Base-by-base conservation (phyloP, 768 basidiomycete species). In the Hericium erinaceus region DNA sequence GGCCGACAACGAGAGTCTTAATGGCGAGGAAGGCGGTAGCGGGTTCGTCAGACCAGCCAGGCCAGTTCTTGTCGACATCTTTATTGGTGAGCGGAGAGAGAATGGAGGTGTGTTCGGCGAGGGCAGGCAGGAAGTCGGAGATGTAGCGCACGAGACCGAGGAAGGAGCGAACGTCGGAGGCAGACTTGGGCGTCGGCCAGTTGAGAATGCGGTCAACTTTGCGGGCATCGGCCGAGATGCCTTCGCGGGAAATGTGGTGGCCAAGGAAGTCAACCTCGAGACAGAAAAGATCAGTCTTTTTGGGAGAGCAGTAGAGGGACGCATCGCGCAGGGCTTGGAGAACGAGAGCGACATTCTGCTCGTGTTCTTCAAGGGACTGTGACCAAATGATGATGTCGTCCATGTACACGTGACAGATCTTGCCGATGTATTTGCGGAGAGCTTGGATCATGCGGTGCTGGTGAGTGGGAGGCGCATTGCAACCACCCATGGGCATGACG, bases 381-480 rank as follows among this genome's bases (percentile, higher is more conserved):
- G 39, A 40, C 39, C 39, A 40, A 5, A 40, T 40, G 5, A 40
- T 40, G n/a, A 40, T 40, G n/a, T 40, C 39, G 39, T 40, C 39
- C 11, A 40, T 11, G 39, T 40, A 40, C 2, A 40, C 39, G n/a
- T 40, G 39, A 5, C 39, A 40, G 4, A 40, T 40, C 5, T 40
- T 40, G 5, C 39, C 39, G n/a, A 40, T 40, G 39, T 40, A n/a
- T 5, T 40, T n/a, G 39, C 4, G 39, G 12, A 40, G 39, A 5
- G 39, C 39, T 2, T 2, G 2, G n/a, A 2, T 2, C 39, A 40
- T 40, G 48, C 48, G 48, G 24, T 6, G 48, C 3, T 49, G 48
- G 20, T 49, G 39, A 2, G 39, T 70, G 0, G 72, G 60, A 0
- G 69, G 72, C 0, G 71, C 66, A 58, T 75, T 76, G 24, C 64